phyloP scores from a whole-genome alignment of 345 rosid species.

The Jatropha curcas region DNA sequence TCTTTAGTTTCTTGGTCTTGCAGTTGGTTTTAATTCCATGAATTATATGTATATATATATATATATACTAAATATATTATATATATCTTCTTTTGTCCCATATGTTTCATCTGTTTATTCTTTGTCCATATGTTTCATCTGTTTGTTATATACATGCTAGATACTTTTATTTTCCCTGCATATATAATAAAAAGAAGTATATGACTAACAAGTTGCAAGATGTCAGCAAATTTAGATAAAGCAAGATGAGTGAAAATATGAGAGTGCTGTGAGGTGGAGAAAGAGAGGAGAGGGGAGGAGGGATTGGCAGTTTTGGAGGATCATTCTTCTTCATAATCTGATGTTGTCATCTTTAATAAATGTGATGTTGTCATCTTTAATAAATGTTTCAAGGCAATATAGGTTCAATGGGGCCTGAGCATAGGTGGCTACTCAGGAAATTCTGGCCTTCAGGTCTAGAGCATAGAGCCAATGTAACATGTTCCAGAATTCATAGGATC shows the following conservation, averaged over 20 bases:
- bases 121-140: neutral
- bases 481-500: neutral
- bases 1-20: neutral
- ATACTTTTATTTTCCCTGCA: neutral
- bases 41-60: neutral
- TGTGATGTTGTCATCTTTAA: neutral
- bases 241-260: neutral
- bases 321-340: neutral
- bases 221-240: neutral
- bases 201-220: neutral
- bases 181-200: neutral
- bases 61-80: too few relatives aligned
- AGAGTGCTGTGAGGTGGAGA: neutral
- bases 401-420: neutral
- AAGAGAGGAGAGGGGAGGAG: neutral
- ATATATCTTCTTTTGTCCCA: too few relatives aligned
- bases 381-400: neutral
- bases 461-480: neutral
- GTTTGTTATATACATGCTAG: neutral
- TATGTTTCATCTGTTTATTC: too few relatives aligned
- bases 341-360: neutral
- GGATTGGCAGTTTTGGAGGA: neutral
- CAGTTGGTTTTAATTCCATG: neutral
- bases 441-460: neutral
- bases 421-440: neutral